Conservation (phyloP, 2,329 filamentous ascomycete species). For the Endocalyx cinctus region DNA sequence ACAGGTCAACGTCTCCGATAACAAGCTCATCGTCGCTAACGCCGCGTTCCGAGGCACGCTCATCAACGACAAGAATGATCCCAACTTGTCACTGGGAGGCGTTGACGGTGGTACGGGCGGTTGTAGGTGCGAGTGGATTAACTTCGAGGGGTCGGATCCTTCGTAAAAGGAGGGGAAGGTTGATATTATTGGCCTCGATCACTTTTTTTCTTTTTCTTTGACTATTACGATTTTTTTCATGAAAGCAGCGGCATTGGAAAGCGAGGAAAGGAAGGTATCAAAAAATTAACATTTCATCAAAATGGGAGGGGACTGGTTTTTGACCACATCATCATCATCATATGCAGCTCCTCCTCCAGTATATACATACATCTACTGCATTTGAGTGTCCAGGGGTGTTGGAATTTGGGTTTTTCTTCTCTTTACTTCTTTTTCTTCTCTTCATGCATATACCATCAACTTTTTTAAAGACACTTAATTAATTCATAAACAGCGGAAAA, state of each 20-base stretch:
- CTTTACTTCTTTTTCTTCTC: neutral
- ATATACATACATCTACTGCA: no score
- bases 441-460: neutral
- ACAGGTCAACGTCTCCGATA: conserved; percentile 38
- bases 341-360: no score
- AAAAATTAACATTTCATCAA: no score
- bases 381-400: no score
- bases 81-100: conserved; percentile 48
- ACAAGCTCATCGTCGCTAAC: conserved; percentile 43
- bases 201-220: no score
- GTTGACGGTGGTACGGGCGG: conserved; percentile 61
- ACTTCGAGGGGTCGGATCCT: conserved; percentile 38
- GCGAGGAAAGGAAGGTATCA: no score
- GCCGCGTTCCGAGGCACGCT: conserved; percentile 46
- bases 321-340: no score
- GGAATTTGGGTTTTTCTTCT: no score
- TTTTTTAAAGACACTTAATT: neutral
- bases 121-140: conserved; percentile 58
- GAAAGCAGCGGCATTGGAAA: no score
- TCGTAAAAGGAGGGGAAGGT: no score
- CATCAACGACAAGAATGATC: conserved; percentile 45
- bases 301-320: no score
- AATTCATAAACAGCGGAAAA: neutral
- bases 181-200: neutral
- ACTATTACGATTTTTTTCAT: no score